These are phyloP conservation scores for Umbelopsis sp. DNA, from an alignment of 371 early-diverging fungal genomes.

Conservation along the genomic window DNA sequence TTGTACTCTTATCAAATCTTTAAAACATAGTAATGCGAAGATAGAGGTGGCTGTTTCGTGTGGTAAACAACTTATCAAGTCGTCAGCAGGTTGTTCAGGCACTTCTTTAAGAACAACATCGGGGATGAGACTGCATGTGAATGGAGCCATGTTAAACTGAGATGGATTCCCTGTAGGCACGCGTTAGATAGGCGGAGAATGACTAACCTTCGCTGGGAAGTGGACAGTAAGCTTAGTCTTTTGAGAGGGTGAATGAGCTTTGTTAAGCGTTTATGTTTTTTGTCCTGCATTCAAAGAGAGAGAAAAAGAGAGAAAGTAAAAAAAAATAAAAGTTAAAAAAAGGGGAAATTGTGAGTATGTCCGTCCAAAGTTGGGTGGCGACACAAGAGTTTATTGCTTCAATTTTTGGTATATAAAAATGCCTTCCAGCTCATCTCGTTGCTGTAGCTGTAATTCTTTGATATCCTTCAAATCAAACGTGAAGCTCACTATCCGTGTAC, in stretches of 20 bases:
- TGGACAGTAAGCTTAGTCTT: background rate
- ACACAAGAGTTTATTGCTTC: constrained; percentile 18
- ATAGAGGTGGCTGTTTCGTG: constrained; percentile 39
- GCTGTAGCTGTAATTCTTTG: constrained; percentile 41
- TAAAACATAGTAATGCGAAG: constrained; percentile 36
- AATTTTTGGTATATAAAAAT: constrained; percentile 54
- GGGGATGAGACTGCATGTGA: constrained; percentile 6
- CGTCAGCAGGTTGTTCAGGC: constrained; percentile 22
- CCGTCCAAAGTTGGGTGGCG: constrained; percentile 1
- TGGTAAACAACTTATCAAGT: constrained; percentile 34
- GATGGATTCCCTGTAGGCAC: too few species aligned
- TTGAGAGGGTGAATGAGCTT: constrained; percentile 10
- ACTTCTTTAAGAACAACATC: constrained; percentile 20
- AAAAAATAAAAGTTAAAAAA: constrained; percentile 23
- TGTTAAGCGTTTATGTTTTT: constrained; percentile 30
- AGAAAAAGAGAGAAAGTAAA: constrained; percentile 19
- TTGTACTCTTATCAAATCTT: constrained; percentile 43
- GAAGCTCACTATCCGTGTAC: constrained; percentile 58
- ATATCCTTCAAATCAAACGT: constrained; percentile 65
- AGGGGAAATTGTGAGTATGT: background rate
- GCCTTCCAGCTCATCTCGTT: constrained; percentile 54
- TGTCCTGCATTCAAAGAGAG: constrained; percentile 24
- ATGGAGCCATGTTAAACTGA: too few species aligned
- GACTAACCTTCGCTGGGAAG: constrained; percentile 23
- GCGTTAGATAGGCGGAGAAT: background rate